Evolutionary conservation across 192 early-diverging fungal species (phyloP).

Genomic region (Backusella tuberculispora): DNA sequence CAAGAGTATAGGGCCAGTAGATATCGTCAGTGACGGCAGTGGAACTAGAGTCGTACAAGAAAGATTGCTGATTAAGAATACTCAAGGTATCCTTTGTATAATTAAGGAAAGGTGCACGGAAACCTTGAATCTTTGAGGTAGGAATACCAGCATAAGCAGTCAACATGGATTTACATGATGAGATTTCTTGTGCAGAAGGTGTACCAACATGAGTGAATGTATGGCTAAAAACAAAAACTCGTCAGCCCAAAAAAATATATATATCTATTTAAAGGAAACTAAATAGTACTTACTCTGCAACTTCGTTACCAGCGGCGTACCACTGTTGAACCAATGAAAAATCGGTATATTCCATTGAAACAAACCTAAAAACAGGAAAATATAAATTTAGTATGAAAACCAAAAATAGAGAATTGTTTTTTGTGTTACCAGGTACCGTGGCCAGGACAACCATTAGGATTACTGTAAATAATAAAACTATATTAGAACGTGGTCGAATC

Average conservation of each 20-base stretch:
- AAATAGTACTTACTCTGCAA: too few species aligned
- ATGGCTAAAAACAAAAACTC: conserved; percentile 17
- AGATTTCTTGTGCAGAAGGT: conserved; percentile 47
- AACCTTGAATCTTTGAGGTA: conserved; percentile 56
- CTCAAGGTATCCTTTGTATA: conserved; percentile 51
- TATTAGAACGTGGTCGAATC: not conserved
- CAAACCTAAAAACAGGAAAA: conserved; percentile 42
- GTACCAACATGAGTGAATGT: conserved; percentile 41
- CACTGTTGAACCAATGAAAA: conserved; percentile 59
- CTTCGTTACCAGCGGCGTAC: conserved; percentile 66
- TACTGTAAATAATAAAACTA: conserved; percentile 27
- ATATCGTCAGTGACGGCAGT: conserved; percentile 44
- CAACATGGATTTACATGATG: conserved; percentile 40
- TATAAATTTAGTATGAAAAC: not conserved
- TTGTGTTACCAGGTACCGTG: conserved; percentile 53
- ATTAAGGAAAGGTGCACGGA: conserved; percentile 69
- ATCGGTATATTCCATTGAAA: conserved; percentile 64
- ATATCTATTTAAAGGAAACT: too few species aligned
- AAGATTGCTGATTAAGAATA: conserved; percentile 42
- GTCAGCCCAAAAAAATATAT: not conserved
- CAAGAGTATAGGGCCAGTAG: conserved; percentile 71
- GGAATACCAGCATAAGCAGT: conserved; percentile 65
- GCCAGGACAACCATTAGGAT: conserved; percentile 65
- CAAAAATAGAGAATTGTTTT: not conserved
- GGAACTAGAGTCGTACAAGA: conserved; percentile 59